phyloP scores from a whole-genome alignment of 306 rosid genomes.

The Malus orientalis region DNA sequence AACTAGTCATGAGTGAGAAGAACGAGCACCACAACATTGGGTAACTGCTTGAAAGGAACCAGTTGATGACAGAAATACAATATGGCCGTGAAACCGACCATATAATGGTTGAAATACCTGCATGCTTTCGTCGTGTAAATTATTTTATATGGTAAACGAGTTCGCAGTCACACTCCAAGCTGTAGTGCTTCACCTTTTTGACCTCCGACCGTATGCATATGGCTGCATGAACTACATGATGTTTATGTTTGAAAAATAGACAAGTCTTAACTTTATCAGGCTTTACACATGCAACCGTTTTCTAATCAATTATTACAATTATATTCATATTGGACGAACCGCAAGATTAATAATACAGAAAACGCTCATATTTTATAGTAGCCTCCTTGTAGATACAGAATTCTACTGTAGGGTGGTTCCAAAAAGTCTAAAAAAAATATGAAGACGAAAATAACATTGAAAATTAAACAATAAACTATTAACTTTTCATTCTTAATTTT shows the following conservation, averaged over 20 bases:
- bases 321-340: background rate
- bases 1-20: background rate
- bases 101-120: background rate
- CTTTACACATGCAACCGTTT: background rate
- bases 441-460: too few species aligned
- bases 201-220: background rate
- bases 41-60: background rate
- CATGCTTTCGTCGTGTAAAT: slow-evolving; percentile 7
- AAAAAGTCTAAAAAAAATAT: too few species aligned
- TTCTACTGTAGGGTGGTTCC: too few species aligned
- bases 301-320: background rate
- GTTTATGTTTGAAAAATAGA: background rate
- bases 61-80: background rate
- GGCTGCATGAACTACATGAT: background rate
- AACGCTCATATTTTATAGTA: too few species aligned
- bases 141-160: background rate
- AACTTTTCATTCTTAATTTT: too few species aligned
- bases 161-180: background rate
- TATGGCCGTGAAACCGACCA: background rate
- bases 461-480: too few species aligned
- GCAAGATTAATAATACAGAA: too few species aligned
- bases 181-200: background rate
- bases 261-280: background rate
- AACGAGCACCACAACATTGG: background rate
- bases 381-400: too few species aligned